A percentile compares a stretch with the other conserved stretches of the same genome.
These are phyloP conservation scores for Hippophae tibetana DNA, from an alignment of 306 rosid genomes.

Conservation along the genomic window DNA sequence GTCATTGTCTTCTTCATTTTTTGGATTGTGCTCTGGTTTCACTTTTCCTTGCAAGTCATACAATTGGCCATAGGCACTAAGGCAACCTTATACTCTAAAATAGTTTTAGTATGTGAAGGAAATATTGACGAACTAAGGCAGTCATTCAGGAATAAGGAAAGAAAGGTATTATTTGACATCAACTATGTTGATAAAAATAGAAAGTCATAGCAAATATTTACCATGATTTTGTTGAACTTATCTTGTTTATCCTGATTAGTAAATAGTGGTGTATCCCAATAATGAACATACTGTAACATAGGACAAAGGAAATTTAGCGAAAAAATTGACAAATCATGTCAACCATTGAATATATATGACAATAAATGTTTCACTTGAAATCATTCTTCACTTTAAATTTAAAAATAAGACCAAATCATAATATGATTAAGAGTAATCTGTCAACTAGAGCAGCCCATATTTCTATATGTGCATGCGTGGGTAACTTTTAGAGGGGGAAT, in stretches of 20 bases:
- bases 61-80: slow-evolving; percentile 24
- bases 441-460: too few species aligned
- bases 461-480: too few species aligned
- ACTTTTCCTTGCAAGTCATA: too few species aligned
- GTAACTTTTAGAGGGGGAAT: too few species aligned
- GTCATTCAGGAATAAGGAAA: slow-evolving; percentile 34
- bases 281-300: slow-evolving; percentile 59
- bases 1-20: too few species aligned
- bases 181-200: slow-evolving; percentile 4
- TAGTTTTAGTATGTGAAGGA: slow-evolving; percentile 61
- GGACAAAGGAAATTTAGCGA: slow-evolving; percentile 10
- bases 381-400: background rate
- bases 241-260: slow-evolving; percentile 67
- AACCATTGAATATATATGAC: background rate
- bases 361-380: background rate
- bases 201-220: slow-evolving; percentile 24
- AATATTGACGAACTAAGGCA: slow-evolving; percentile 31
- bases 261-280: slow-evolving; percentile 48
- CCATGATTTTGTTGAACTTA: slow-evolving; percentile 99
- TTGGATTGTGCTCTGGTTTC: too few species aligned
- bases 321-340: background rate
- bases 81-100: slow-evolving; percentile 98
- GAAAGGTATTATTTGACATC: background rate
- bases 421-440: too few species aligned
- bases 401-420: background rate